A percentile compares a stretch with the other conserved stretches of the same genome.
These are phyloP conservation scores for Termitomyces sp. DNA, from an alignment of 768 basidiomycete genomes.

Conservation along the genomic window DNA sequence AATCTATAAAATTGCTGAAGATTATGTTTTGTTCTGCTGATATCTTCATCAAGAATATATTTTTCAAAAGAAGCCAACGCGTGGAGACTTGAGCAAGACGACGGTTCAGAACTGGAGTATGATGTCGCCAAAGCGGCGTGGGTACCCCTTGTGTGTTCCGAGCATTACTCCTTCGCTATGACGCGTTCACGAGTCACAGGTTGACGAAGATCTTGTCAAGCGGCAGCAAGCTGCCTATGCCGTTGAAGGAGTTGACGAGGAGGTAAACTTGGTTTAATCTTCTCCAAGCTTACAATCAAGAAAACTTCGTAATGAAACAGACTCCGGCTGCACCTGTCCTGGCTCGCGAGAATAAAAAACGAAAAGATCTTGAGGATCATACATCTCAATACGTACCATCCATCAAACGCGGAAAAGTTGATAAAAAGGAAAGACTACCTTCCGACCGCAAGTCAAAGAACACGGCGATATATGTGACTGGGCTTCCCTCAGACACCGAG, in stretches of 20 bases:
- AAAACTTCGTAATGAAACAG: slow-evolving; percentile 30
- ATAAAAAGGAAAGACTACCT: slow-evolving; percentile 37
- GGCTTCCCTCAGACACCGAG: slow-evolving; percentile 73
- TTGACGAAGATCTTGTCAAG: slow-evolving; percentile 82
- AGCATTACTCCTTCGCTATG: neutral
- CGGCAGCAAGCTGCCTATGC: slow-evolving; percentile 96
- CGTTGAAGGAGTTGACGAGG: slow-evolving; percentile 89
- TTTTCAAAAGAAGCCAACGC: slow-evolving; percentile 69
- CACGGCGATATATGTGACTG: slow-evolving; percentile 87
- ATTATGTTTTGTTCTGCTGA: slow-evolving; percentile 7
- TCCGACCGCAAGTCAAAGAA: slow-evolving; percentile 77
- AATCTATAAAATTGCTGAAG: slow-evolving; percentile 10
- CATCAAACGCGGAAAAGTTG: slow-evolving; percentile 64
- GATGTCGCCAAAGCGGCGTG: slow-evolving; percentile 70
- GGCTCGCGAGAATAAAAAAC: slow-evolving; percentile 75
- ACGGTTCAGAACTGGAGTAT: slow-evolving; percentile 89
- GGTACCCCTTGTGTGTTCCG: slow-evolving; percentile 72
- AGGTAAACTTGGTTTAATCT: slow-evolving; percentile 42
- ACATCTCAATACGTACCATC: slow-evolving; percentile 50
- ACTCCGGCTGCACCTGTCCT: slow-evolving; percentile 84
- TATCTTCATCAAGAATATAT: slow-evolving; percentile 48
- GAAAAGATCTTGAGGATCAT: slow-evolving; percentile 68
- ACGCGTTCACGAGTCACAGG: slow-evolving; percentile 33
- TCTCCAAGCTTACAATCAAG: slow-evolving; percentile 2
- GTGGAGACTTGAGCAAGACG: slow-evolving; percentile 88